A percentile compares a stretch with the other conserved stretches of the same genome.
These are phyloP conservation scores for Penicillium samsonianum DNA, from an alignment of 495 filamentous ascomycete species.

Conservation along the genomic window DNA sequence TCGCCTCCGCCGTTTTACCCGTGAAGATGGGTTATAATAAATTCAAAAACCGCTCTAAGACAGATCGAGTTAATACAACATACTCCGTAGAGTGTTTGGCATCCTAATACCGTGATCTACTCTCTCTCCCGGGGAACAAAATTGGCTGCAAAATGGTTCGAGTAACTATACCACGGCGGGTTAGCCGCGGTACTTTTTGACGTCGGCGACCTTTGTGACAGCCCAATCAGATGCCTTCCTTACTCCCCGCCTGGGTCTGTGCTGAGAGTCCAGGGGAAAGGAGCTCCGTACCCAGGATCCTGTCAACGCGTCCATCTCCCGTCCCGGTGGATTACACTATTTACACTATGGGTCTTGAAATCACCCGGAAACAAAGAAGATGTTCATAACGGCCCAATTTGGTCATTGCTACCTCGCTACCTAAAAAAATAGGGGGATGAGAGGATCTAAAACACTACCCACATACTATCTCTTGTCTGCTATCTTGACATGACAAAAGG, in stretches of 20 bases:
- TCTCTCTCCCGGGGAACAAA: background rate
- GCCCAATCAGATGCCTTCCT: conserved; percentile 9
- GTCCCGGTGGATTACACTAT: conserved; percentile 13
- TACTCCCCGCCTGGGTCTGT: conserved; percentile 10
- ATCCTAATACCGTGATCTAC: conserved; percentile 9
- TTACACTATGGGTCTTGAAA: background rate
- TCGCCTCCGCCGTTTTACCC: background rate
- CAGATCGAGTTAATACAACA: conserved; percentile 24
- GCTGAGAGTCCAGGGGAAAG: conserved; percentile 24
- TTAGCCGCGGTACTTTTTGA: conserved; percentile 30
- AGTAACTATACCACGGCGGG: conserved; percentile 13
- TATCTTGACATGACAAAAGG: conserved; percentile 4
- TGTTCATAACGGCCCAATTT: background rate
- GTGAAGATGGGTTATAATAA: background rate
- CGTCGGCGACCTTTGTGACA: conserved; percentile 12
- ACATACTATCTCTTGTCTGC: background rate
- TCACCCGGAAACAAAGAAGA: background rate
- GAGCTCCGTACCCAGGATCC: conserved; percentile 23
- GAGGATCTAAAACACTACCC: background rate
- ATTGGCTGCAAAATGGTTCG: conserved; percentile 20
- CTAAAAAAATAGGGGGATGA: background rate
- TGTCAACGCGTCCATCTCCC: conserved; percentile 33
- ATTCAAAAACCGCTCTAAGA: conserved; percentile 13
- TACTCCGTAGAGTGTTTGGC: conserved; percentile 10
- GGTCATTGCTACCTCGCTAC: no score